Evolutionary conservation across 495 filamentous ascomycete species (phyloP).

Genomic region (Endocarpon pusillum): DNA sequence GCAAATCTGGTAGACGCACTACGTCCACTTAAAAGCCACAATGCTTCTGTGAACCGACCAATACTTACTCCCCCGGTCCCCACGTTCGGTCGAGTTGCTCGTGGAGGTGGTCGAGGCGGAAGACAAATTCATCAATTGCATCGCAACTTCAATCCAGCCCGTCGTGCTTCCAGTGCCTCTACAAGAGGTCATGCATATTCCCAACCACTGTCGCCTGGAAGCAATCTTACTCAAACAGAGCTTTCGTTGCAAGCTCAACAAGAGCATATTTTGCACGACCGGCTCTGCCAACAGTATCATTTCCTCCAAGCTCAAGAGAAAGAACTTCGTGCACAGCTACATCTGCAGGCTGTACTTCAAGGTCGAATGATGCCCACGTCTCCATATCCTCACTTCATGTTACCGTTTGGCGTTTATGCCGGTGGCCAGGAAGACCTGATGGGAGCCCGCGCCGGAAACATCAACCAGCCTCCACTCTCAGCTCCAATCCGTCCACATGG

Average conservation of each 20-base stretch:
- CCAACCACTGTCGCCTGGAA: constrained; percentile 4
- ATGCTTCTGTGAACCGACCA: constrained; percentile 38
- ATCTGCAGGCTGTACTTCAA: constrained; percentile 38
- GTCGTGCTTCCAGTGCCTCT: constrained; percentile 35
- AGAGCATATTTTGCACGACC: constrained; percentile 37
- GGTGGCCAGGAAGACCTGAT: constrained; percentile 28
- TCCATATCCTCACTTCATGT: constrained; percentile 7
- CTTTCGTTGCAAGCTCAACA: constrained; percentile 31
- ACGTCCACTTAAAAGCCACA: constrained; percentile 40
- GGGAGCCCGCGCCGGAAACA: constrained; percentile 23
- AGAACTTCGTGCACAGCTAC: constrained; percentile 41
- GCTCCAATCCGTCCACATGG: constrained; percentile 26
- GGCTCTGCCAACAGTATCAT: constrained; percentile 46
- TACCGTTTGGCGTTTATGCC: constrained; percentile 15
- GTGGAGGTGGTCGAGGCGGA: constrained; percentile 41
- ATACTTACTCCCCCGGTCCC: constrained; percentile 36
- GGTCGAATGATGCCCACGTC: constrained; percentile 18
- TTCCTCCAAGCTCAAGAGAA: constrained; percentile 48
- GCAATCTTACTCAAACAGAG: constrained; percentile 20
- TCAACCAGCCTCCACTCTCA: constrained; percentile 31
- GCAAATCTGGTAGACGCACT: constrained; percentile 60
- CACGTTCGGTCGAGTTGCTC: constrained; percentile 29
- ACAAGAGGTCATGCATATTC: constrained; percentile 20
- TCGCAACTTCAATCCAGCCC: constrained; percentile 25
- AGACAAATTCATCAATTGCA: constrained; percentile 29